Base-by-base conservation (phyloP, 2,329 filamentous ascomycete genomes). In the Alternaria triticimaculans region DNA sequence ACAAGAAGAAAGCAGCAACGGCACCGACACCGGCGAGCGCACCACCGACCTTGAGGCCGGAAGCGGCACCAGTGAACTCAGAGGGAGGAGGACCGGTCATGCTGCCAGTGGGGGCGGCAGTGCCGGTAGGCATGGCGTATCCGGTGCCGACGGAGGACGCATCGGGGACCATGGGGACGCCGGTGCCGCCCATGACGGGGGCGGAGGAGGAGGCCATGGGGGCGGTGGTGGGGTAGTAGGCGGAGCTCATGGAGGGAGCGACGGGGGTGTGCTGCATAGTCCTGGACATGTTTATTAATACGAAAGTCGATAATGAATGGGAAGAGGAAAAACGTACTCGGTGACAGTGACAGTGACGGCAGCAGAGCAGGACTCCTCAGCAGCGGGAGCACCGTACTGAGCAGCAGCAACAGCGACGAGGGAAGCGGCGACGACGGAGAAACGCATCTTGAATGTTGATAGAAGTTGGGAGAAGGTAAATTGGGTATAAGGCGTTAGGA, bases 1-100 rank as follows among this genome's bases (percentile, higher is more conserved):
- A 80, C 71, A 80, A 73, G 69, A 80, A 74, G 10, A 80, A 58
- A 51, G 78, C 78, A 54, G 73, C 78, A 49, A 79, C 41, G 18
- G 72, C 78, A 72, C 71, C 78, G 37, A 75, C 71, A 71, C 76
- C 76, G n/a, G 75, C 76, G 60, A 78, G 64, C 8, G 71, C 63
- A n/a, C 75, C 68, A 33, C 73, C 76, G 37, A 77, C 72, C 71
- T 77, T 74, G 49, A 73, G 23, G 48, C 64, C 37, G 50, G 65
- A 69, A 46, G 78, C 77, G 44, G 77, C 76, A 55, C 76, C 76
- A 37, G 77, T 78, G 70, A 78, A 80, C 60, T 73, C 64, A 14
- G 70, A 64, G 30, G 68, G 63, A 23, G 72, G 67, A 6, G 68
- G 49, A 30, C 71, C 71, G 25, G 72, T 76, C 14, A 71, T 72